Conservation (phyloP, 345 rosid species). For the Moricandia moricandioides region DNA sequence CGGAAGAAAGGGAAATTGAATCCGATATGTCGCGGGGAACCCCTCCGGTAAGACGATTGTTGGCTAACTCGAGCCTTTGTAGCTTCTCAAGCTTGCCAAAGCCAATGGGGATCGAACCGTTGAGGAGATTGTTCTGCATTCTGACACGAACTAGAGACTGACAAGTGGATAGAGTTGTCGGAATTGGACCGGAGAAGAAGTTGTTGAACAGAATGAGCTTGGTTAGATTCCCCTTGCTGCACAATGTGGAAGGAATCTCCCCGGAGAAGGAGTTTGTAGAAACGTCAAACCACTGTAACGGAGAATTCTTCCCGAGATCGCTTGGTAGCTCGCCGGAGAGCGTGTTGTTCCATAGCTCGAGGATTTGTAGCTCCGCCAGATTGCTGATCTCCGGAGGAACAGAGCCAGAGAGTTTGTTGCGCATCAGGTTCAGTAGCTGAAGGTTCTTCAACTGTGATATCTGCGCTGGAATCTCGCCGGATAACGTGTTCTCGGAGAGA, state of each 20-base stretch:
- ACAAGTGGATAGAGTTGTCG: slow-evolving; percentile 56
- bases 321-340: slow-evolving; percentile 72
- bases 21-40: slow-evolving; percentile 65
- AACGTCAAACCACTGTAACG: slow-evolving; percentile 77
- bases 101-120: slow-evolving; percentile 76
- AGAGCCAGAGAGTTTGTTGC: slow-evolving; percentile 68
- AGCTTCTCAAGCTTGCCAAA: slow-evolving; percentile 78
- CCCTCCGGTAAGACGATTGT: slow-evolving; percentile 69
- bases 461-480: slow-evolving; percentile 62
- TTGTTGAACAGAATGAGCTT: slow-evolving; percentile 93
- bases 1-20: slow-evolving; percentile 78
- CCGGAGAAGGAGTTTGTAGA: slow-evolving; percentile 84
- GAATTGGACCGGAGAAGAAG: slow-evolving; percentile 71
- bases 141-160: slow-evolving; percentile 76
- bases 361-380: slow-evolving; percentile 52
- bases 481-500: slow-evolving; percentile 69
- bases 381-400: slow-evolving; percentile 56
- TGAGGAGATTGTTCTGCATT: slow-evolving; percentile 71
- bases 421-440: slow-evolving; percentile 79
- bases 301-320: slow-evolving; percentile 72
- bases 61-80: slow-evolving; percentile 74
- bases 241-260: slow-evolving; percentile 59
- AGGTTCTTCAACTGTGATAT: slow-evolving; percentile 60
- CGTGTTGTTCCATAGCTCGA: slow-evolving; percentile 94
- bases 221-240: slow-evolving; percentile 72